Conservation (phyloP, 768 basidiomycete species). For the Trametes cubensis region DNA sequence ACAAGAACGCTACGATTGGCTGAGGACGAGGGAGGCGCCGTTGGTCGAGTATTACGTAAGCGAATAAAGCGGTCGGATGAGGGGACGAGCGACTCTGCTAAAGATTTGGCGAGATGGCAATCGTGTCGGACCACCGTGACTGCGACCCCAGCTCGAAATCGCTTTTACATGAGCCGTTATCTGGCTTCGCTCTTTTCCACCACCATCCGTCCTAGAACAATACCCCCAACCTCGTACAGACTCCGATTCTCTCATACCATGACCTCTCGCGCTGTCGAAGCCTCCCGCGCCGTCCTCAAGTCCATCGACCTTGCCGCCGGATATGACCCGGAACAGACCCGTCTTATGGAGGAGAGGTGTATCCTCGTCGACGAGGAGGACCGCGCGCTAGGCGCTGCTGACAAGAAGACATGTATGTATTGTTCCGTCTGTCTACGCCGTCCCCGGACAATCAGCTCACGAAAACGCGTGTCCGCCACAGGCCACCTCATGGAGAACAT, state of each 20-base stretch:
- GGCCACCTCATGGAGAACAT: conserved; percentile 99
- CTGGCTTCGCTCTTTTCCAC: conserved; percentile 20
- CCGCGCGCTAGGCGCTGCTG: conserved; percentile 78
- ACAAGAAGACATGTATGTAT: conserved; percentile 93
- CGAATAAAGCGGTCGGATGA: conserved; percentile 3
- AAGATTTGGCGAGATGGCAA: conserved; percentile 17
- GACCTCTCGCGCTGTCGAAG: conserved; percentile 60
- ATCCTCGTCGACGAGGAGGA: conserved; percentile 92
- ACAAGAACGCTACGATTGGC: not conserved
- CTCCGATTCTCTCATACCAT: conserved; percentile 27
- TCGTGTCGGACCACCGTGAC: conserved; percentile 23
- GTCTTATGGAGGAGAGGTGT: conserved; percentile 94
- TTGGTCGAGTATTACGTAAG: not conserved
- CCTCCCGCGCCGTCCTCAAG: conserved; percentile 66
- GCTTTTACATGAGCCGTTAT: conserved; percentile 23
- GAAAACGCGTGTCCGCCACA: conserved; percentile 35
- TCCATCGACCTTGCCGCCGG: conserved; percentile 69
- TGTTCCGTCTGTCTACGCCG: not conserved
- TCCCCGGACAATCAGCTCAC: not conserved
- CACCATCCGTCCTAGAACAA: conserved; percentile 37
- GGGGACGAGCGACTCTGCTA: not conserved
- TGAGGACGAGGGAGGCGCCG: not conserved
- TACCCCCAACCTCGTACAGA: not conserved
- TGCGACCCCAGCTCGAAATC: not conserved
- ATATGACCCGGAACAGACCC: conserved; percentile 92